Conservation (phyloP, 2,329 filamentous ascomycete genomes). For the Alternaria hordeiaustralica region DNA sequence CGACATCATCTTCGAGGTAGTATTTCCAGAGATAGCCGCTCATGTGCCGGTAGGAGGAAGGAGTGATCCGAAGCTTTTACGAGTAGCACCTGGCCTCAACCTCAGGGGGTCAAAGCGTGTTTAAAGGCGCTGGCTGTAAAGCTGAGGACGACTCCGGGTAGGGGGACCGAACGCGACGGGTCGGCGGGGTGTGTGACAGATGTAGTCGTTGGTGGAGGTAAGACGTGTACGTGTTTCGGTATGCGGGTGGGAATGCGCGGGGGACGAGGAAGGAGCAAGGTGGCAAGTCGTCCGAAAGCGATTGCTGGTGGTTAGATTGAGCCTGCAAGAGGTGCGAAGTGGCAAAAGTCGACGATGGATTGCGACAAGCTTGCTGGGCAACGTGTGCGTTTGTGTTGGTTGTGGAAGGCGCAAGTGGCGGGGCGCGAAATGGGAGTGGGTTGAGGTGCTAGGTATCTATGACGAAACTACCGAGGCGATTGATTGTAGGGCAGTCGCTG, state of each 20-base stretch:
- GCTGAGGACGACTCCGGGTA: constrained; percentile 52
- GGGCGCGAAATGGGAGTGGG: constrained; percentile 22
- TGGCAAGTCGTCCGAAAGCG: constrained; percentile 18
- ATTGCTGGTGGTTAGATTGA: background rate
- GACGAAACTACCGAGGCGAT: constrained; percentile 42
- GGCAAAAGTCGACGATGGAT: background rate
- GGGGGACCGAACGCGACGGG: constrained; percentile 29
- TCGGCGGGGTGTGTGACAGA: constrained; percentile 31
- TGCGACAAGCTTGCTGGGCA: constrained; percentile 6
- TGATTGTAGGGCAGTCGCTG: constrained; percentile 20
- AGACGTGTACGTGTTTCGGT: background rate
- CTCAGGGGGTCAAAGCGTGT: constrained; percentile 84
- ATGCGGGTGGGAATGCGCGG: background rate
- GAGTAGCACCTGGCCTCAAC: constrained; percentile 85
- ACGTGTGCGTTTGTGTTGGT: background rate
- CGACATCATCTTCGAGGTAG: constrained; percentile 97
- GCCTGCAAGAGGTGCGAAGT: background rate
- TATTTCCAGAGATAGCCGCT: constrained; percentile 96
- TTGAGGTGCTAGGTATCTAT: constrained; percentile 29
- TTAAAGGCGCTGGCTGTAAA: constrained; percentile 75
- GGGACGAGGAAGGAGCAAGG: constrained; percentile 9
- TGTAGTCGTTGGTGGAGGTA: background rate
- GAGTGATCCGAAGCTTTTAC: constrained; percentile 60
- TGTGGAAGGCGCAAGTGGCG: constrained; percentile 11
- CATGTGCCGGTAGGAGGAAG: constrained; percentile 67